Evolutionary conservation across 768 basidiomycete genomes (phyloP).

Genomic region (Leccinum broughii): DNA sequence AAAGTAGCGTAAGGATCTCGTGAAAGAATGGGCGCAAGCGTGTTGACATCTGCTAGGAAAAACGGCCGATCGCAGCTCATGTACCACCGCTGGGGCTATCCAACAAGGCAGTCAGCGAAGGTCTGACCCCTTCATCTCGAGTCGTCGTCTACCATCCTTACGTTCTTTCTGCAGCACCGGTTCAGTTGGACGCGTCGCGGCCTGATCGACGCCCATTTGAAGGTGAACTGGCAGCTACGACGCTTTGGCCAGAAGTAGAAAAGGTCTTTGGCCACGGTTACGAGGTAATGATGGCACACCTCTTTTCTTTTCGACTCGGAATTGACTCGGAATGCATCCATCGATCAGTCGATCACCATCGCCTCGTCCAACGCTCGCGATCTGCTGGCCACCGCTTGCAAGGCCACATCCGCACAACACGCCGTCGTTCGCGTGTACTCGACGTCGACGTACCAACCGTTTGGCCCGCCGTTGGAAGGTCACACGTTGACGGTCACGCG

Average conservation of each 20-base stretch:
- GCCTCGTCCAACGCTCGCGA: slow-evolving; percentile 68
- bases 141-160: background rate
- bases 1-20: slow-evolving; percentile 46
- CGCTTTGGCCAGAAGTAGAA: slow-evolving; percentile 95
- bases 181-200: slow-evolving; percentile 17
- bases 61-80: slow-evolving; percentile 75
- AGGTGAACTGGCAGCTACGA: slow-evolving; percentile 82
- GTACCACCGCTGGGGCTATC: slow-evolving; percentile 94
- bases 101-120: slow-evolving; percentile 83
- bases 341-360: slow-evolving; percentile 70
- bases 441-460: slow-evolving; percentile 63
- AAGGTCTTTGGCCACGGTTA: slow-evolving; percentile 99
- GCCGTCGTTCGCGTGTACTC: slow-evolving; percentile 86
- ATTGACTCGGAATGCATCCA: background rate
- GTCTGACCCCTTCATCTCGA: slow-evolving; percentile 35
- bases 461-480: slow-evolving; percentile 75
- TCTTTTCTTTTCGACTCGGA: background rate
- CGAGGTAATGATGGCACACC: slow-evolving; percentile 56
- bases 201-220: slow-evolving; percentile 68
- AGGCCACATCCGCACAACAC: slow-evolving; percentile 83
- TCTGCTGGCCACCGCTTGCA: slow-evolving; percentile 88
- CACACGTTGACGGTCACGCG: slow-evolving; percentile 90
- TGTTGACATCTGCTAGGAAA: slow-evolving; percentile 40
- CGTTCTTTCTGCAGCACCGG: slow-evolving; percentile 13
- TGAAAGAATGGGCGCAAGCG: background rate